Evolutionary conservation across 2,329 filamentous ascomycete genomes (phyloP).

Genomic region (Pseudocercospora macadamiae): DNA sequence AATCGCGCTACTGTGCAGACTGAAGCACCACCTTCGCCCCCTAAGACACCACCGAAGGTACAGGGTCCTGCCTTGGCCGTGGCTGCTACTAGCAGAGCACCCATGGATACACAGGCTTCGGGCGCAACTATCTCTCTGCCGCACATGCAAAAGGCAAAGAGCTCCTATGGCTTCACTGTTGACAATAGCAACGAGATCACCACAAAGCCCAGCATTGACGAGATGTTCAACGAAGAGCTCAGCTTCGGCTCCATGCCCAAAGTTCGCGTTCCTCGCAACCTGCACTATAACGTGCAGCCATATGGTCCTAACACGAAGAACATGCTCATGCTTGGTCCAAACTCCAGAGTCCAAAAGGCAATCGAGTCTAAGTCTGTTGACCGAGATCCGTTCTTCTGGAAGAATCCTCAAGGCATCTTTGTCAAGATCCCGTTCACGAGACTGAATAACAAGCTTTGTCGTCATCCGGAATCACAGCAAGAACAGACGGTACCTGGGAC

Average conservation of each 20-base stretch:
- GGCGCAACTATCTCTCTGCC: conserved; percentile 75
- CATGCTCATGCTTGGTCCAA: conserved; percentile 23
- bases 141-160: conserved; percentile 23
- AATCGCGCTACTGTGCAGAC: conserved; percentile 61
- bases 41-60: conserved; percentile 44
- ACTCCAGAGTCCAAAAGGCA: conserved; percentile 19
- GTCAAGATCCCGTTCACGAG: conserved; percentile 32
- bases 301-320: conserved; percentile 21
- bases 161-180: conserved; percentile 33
- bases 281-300: conserved; percentile 27
- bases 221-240: conserved; percentile 48
- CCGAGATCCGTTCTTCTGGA: conserved; percentile 21
- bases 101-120: conserved; percentile 62
- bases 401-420: conserved; percentile 29
- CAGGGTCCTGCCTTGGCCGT: conserved; percentile 55
- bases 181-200: conserved; percentile 39
- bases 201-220: conserved; percentile 46
- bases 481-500: conserved; percentile 4
- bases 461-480: conserved; percentile 15
- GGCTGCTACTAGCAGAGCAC: conserved; percentile 67
- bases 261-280: conserved; percentile 34
- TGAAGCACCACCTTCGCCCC: conserved; percentile 40
- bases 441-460: conserved; percentile 30
- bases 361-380: conserved; percentile 22
- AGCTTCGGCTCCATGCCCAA: conserved; percentile 52